A percentile compares a stretch with the other conserved stretches of the same genome.
Conservation (phyloP, 108 stramenopile species). For the Cyclotella sp. region DNA sequence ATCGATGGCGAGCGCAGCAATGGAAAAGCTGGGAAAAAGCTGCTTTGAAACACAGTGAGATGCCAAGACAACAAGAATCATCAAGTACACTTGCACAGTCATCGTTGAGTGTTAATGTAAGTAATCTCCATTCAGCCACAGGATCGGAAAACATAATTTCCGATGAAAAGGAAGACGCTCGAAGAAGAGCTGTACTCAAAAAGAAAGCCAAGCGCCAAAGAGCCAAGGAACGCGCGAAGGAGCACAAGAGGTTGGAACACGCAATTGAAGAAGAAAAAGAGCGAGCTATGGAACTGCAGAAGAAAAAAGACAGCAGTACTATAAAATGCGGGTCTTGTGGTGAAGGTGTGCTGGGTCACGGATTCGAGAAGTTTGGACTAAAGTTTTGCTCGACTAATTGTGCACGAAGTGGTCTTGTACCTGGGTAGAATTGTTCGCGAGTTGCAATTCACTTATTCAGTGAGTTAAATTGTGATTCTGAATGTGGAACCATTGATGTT, state of each 20-base stretch:
- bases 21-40: conserved; percentile 29
- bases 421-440: neutral
- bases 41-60: neutral
- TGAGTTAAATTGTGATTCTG: too few relatives aligned
- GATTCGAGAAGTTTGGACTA: conserved; percentile 62
- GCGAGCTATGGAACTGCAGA: conserved; percentile 28
- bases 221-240: conserved; percentile 59
- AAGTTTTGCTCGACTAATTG: conserved; percentile 65
- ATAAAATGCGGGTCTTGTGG: conserved; percentile 57
- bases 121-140: neutral
- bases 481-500: too few relatives aligned
- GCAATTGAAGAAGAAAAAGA: conserved; percentile 25
- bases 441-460: neutral
- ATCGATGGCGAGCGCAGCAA: conserved; percentile 30
- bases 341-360: conserved; percentile 56
- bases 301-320: conserved; percentile 40
- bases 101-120: neutral
- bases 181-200: conserved; percentile 39
- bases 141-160: neutral
- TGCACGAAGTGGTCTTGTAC: conserved; percentile 33
- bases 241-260: conserved; percentile 45
- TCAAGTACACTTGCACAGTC: neutral
- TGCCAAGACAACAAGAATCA: conserved; percentile 4
- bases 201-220: conserved; percentile 58
- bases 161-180: conserved; percentile 32